Conservation (phyloP, 495 filamentous ascomycete genomes). For the Lentithecium fluviatile region DNA sequence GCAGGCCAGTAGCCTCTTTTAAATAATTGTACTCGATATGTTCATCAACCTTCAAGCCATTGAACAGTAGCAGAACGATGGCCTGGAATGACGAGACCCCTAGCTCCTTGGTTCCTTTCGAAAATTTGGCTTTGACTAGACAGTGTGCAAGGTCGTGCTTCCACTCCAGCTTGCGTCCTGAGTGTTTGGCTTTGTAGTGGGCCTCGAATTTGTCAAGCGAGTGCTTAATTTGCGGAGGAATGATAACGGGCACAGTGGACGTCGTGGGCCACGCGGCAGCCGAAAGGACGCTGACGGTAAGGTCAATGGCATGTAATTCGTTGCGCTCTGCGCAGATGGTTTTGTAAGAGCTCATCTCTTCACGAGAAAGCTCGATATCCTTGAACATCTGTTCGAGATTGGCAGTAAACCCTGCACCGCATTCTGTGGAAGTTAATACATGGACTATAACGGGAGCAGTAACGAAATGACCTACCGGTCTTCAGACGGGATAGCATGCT, state of each 20-base stretch:
- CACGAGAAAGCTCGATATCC: conserved; percentile 84
- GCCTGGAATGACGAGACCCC: conserved; percentile 88
- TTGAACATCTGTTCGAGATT: conserved; percentile 99
- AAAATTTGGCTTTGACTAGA: conserved; percentile 74
- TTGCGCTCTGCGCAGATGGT: conserved; percentile 52
- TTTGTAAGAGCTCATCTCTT: conserved; percentile 80
- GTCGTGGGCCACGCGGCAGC: conserved; percentile 90
- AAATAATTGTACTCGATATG: conserved; percentile 69
- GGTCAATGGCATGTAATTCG: conserved; percentile 61
- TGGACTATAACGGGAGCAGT: not conserved
- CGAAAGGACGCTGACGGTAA: conserved; percentile 83
- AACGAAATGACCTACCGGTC: conserved; percentile 52
- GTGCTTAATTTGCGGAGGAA: conserved; percentile 68
- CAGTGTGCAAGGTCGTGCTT: conserved; percentile 89
- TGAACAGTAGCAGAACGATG: conserved; percentile 89
- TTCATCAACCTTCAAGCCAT: conserved; percentile 58
- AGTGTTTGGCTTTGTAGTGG: conserved; percentile 84
- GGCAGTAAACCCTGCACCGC: conserved; percentile 88
- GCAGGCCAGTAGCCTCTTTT: conserved; percentile 62
- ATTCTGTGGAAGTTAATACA: conserved; percentile 57
- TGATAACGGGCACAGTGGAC: conserved; percentile 69
- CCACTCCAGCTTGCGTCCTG: conserved; percentile 81
- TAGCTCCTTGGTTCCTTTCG: conserved; percentile 77
- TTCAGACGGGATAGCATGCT: conserved; percentile 91
- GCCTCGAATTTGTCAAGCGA: conserved; percentile 71